Evolutionary conservation across 768 basidiomycete species (phyloP), one percentile per base, ranked within the genome.

Genomic region (Kwoniella botswanensis): DNA sequence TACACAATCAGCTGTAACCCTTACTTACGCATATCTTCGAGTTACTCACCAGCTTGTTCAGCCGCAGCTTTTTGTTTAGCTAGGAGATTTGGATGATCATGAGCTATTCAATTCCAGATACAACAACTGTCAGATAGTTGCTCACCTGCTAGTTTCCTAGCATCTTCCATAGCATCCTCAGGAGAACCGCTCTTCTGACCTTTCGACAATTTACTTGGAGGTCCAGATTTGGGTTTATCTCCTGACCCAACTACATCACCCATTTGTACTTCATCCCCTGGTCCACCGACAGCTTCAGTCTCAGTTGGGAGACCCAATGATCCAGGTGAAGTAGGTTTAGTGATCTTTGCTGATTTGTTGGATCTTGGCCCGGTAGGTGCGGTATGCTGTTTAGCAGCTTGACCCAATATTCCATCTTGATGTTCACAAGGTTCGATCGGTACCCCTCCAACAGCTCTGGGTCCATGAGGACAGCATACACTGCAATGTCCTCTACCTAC

Each of bases 51-150:
- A 15, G 77, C 75, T 63, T 65, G 67, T 65, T 80, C 79, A 6
- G 77, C 76, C 1, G 77, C 75, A 43, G 79, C 79, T 58, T 79
- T 83, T 69, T 81, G 79, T 63, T 72, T 74, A 42, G 67, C 73
- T 76, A 60, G 7, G 42, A 3, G 18, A 53, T 17, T n/a, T 24
- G 35, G 50, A 29, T 26, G 41, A 61, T 13, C 46, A 10, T 17
- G 2, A 61, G 13, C 18, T 21, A 54, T 5, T 5, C 3, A 55
- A 15, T 26, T 21, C 6, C 41, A 24, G 21, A 61, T n/a, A 24
- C 55, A 6, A 53, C 50, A 17, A 57, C n/a, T 53, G 24, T n/a
- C 17, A 13, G 6, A 2, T 43, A 41, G 12, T 46, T 17, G 72
- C 78, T 73, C 57, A 79, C 78, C 63, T 1, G 79, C 79, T 7